Evolutionary conservation across 331 rosid genomes (phyloP).

Genomic region (Spiraea crenata): DNA sequence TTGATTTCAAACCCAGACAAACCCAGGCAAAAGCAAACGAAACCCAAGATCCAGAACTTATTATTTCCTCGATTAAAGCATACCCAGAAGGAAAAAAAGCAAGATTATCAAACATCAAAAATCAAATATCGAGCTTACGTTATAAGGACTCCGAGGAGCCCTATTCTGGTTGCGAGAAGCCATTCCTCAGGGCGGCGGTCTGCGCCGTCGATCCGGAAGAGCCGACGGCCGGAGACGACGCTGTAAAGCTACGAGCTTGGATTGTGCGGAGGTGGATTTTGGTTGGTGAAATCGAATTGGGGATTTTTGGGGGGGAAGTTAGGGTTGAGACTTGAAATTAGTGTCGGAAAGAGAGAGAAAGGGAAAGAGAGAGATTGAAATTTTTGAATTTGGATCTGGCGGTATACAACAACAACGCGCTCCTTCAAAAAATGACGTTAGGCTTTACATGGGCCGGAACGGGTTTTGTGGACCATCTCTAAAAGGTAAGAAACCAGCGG

Average conservation of each 20-base stretch:
- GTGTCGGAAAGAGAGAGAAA: slow-evolving; percentile 7
- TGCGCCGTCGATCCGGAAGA: background rate
- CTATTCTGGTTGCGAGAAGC: slow-evolving; percentile 76
- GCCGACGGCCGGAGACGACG: background rate
- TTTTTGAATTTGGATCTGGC: slow-evolving; percentile 60
- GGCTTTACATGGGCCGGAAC: slow-evolving; percentile 23
- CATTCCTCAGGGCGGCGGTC: slow-evolving; percentile 32
- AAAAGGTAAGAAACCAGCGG: background rate
- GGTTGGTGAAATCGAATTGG: background rate
- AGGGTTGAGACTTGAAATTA: slow-evolving; percentile 29
- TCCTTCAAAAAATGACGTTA: slow-evolving; percentile 30
- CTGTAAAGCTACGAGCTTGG: background rate
- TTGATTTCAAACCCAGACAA: background rate
- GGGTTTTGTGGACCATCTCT: background rate
- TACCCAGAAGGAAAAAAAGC: background rate
- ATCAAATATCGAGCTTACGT: slow-evolving; percentile 33
- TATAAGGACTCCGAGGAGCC: slow-evolving; percentile 67
- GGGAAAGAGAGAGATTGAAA: slow-evolving; percentile 21
- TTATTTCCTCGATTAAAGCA: background rate
- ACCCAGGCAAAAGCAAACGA: background rate
- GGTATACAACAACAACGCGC: slow-evolving; percentile 24
- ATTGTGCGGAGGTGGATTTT: background rate
- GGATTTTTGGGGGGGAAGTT: slow-evolving; percentile 19
- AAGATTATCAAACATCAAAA: background rate
- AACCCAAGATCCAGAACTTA: background rate